Conservation (phyloP, 768 basidiomycete species). For the Exsudoporus frostii region DNA sequence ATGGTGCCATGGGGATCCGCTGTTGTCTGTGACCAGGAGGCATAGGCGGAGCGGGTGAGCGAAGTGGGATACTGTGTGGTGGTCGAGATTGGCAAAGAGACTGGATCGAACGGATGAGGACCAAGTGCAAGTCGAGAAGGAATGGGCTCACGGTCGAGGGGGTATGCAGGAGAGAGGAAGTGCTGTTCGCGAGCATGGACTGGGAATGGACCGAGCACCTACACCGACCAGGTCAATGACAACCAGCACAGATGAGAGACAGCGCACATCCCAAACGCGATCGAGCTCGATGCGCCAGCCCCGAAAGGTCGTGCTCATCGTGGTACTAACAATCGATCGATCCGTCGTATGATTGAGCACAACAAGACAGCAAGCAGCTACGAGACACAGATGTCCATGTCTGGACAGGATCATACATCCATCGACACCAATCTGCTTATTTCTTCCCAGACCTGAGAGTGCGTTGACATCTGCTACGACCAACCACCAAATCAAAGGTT, state of each 20-base stretch:
- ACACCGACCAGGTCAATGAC: neutral
- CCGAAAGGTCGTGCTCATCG: conserved; percentile 5
- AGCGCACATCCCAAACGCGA: conserved; percentile 28
- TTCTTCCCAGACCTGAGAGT: conserved; percentile 66
- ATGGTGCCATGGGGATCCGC: conserved; percentile 47
- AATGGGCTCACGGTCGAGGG: conserved; percentile 52
- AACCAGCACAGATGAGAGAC: neutral
- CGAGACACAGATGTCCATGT: neutral
- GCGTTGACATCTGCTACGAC: conserved; percentile 4
- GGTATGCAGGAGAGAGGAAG: conserved; percentile 74
- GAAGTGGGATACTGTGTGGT: conserved; percentile 57
- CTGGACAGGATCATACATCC: conserved; percentile 1
- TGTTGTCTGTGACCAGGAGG: conserved; percentile 52
- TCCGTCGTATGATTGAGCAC: neutral
- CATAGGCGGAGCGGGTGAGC: conserved; percentile 35
- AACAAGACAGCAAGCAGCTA: conserved; percentile 3
- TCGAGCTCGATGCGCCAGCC: conserved; percentile 27
- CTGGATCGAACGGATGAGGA: conserved; percentile 6
- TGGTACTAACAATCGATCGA: neutral
- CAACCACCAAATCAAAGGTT: neutral
- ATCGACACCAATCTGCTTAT: conserved; percentile 30
- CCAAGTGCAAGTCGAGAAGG: neutral
- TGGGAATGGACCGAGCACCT: conserved; percentile 84
- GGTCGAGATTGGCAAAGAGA: conserved; percentile 9
- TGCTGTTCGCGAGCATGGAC: conserved; percentile 83